These are phyloP conservation scores for Psophocarpus tetragonolobus DNA, from an alignment of 306 rosid species.

Conservation along the genomic window DNA sequence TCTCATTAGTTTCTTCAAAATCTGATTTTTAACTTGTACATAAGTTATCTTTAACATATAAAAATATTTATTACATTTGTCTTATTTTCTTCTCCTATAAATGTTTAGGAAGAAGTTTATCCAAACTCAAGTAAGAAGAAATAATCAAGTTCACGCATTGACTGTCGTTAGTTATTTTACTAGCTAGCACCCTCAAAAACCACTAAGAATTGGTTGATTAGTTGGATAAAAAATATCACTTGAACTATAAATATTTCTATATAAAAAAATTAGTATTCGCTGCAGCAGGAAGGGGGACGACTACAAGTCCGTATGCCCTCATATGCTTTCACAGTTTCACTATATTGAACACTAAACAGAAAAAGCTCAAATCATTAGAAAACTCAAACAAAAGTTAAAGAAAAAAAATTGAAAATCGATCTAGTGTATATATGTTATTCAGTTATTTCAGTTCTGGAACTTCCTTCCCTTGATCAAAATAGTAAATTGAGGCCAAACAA, in stretches of 20 bases:
- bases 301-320: not conserved
- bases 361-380: not conserved
- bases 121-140: no score
- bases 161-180: not conserved
- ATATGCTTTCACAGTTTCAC: not conserved
- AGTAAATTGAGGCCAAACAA: conserved; percentile 77
- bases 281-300: not conserved
- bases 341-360: not conserved
- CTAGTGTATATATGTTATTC: not conserved
- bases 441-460: conserved; percentile 16
- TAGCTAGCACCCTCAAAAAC: not conserved
- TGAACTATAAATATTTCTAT: not conserved
- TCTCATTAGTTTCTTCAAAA: no score
- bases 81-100: no score
- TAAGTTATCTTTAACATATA: no score
- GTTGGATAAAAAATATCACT: not conserved
- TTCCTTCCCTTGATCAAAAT: conserved; percentile 47
- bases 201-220: not conserved
- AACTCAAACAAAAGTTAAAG: not conserved
- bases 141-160: not conserved
- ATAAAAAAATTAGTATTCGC: not conserved
- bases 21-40: no score
- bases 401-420: not conserved
- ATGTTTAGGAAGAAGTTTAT: no score
- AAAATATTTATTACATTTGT: no score